Conservation (phyloP, 2,329 filamentous ascomycete species). For the Trematosphaeria pertusa region DNA sequence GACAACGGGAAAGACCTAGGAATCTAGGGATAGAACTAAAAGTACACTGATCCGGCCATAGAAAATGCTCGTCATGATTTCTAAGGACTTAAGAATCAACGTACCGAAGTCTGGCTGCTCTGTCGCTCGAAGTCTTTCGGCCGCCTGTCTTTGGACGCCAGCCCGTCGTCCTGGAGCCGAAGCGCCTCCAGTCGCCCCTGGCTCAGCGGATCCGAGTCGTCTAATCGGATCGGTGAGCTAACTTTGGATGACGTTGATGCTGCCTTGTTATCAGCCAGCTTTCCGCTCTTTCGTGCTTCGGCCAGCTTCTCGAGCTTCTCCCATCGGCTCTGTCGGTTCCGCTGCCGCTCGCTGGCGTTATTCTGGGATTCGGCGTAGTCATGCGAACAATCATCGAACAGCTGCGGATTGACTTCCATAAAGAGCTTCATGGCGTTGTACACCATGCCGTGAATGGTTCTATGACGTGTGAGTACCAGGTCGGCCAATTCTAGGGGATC, state of each 20-base stretch:
- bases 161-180: conserved; percentile 80
- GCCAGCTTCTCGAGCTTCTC: conserved; percentile 83
- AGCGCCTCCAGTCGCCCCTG: conserved; percentile 88
- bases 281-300: conserved; percentile 67
- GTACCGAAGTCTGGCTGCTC: conserved; percentile 51
- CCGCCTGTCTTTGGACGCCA: conserved; percentile 45
- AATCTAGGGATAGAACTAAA: conserved; percentile 50
- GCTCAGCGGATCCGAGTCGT: conserved; percentile 79
- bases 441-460: conserved; percentile 99
- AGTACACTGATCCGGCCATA: conserved; percentile 51
- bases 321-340: conserved; percentile 85
- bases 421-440: conserved; percentile 99
- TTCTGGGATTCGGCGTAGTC: conserved; percentile 98
- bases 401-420: conserved; percentile 98
- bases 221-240: conserved; percentile 57
- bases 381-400: conserved; percentile 98
- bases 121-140: conserved; percentile 51
- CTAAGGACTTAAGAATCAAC: conserved; percentile 53
- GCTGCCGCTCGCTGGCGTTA: conserved; percentile 83
- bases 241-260: conserved; percentile 40
- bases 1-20: conserved; percentile 41
- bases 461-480: conserved; percentile 50
- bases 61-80: conserved; percentile 47
- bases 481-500: not conserved
- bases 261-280: conserved; percentile 34